Base-by-base conservation (phyloP, 176 grass and related monocot genomes). In the Oryza australiensis region DNA sequence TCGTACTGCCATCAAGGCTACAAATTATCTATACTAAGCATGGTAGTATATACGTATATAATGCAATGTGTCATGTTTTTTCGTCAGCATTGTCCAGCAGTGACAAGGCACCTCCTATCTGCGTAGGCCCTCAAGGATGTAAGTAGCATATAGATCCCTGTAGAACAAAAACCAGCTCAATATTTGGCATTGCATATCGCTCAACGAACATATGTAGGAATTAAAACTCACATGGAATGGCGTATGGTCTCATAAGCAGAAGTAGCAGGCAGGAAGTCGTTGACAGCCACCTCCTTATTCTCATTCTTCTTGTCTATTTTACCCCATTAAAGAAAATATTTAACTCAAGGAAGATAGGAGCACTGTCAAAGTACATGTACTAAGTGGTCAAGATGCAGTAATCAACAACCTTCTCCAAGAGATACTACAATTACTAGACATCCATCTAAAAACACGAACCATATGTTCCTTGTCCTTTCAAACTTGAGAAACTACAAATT, bases 251-350 rank as follows among this genome's bases (percentile, higher is more conserved):
- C 80, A 38, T 62, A 88, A 83, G 87, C 85, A 86, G 78, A 34
- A 70, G 66, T 59, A 23, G 82, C 82, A 29, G 85, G 72, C 13
- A 95, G 77, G 66, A 92, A 88, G 24, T 90, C 92, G 84, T 94
- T 84, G 24, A 82, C 85, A 49, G 88, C 62, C 8, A 90, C 85
- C 51, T 82, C 85, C 73, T 84, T 90, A 60, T 90, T 89, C 75
- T 95, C 89, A 80, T 95, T 95, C 70, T 87, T 87, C 84, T 95
- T 95, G 72, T 92, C 85, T 95, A 65, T 63, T 72, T 66, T 83
- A 60, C 26, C 5, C 28, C 75, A 26, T 64, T 77, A 70, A 82
- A 77, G 64, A 16, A 64, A 81, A 32, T 14, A 85, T 63, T 41
- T 23, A 63, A 32, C 29, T 29, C 7, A 37, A 68, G 3, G 3